These are phyloP conservation scores for Prunus mongolica DNA, from an alignment of 306 rosid species.

Conservation along the genomic window DNA sequence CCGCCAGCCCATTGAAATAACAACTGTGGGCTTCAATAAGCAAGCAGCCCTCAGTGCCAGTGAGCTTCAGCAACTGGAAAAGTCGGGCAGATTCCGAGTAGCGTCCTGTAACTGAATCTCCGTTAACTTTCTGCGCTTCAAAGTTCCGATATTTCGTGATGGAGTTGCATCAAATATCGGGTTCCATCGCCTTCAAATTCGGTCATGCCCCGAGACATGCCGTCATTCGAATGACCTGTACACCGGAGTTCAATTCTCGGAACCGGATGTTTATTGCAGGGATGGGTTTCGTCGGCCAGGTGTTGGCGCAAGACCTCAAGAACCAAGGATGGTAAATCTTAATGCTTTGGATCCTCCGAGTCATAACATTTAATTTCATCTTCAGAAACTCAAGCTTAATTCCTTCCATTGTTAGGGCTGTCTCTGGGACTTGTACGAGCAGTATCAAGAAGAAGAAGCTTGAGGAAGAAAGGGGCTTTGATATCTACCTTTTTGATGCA, in stretches of 20 bases:
- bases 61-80: no score
- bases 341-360: background rate
- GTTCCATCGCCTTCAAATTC: background rate
- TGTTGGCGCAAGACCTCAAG: conserved; percentile 57
- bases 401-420: conserved; percentile 29
- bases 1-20: no score
- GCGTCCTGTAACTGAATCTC: no score
- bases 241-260: conserved; percentile 19
- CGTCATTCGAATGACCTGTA: conserved; percentile 11
- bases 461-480: conserved; percentile 55
- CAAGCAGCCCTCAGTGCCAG: no score
- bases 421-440: conserved; percentile 76
- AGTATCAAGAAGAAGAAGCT: conserved; percentile 61
- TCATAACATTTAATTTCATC: background rate
- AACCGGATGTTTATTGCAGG: conserved; percentile 63
- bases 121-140: background rate
- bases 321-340: conserved; percentile 62
- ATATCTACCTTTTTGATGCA: conserved; percentile 62
- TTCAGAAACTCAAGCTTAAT: background rate
- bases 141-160: background rate
- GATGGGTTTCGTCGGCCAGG: conserved; percentile 70
- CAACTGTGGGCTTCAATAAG: no score
- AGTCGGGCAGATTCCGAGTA: no score
- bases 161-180: conserved; percentile 9
- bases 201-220: background rate